These are phyloP conservation scores for Termitomyces bulborhizus DNA, from an alignment of 768 basidiomycete genomes.

Conservation along the genomic window DNA sequence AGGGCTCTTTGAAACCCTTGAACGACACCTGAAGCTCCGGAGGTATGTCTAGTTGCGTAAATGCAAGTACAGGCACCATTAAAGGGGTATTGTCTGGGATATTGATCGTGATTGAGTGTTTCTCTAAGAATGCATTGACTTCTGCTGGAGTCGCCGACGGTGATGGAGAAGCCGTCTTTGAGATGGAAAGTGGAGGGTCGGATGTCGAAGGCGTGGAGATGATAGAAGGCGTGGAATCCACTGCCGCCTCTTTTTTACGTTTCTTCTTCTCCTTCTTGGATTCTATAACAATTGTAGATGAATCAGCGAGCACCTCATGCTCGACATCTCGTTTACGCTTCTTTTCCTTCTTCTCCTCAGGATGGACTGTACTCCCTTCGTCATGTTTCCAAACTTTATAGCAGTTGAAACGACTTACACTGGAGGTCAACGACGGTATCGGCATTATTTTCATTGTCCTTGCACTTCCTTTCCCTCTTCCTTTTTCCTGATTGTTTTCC, in stretches of 20 bases:
- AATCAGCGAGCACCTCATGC: slow-evolving; percentile 12
- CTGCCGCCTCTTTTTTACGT: slow-evolving; percentile 27
- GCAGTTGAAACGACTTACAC: slow-evolving; percentile 14
- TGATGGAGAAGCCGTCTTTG: slow-evolving; percentile 13
- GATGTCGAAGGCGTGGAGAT: slow-evolving; percentile 12
- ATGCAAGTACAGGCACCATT: slow-evolving; percentile 65
- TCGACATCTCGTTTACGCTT: slow-evolving; percentile 35
- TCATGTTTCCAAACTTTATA: not conserved
- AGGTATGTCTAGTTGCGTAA: slow-evolving; percentile 67
- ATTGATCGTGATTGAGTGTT: slow-evolving; percentile 71
- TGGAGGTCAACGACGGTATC: slow-evolving; percentile 12
- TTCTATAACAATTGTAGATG: slow-evolving; percentile 11
- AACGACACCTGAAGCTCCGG: slow-evolving; percentile 57
- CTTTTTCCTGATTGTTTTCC: slow-evolving; percentile 12
- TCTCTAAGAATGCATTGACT: slow-evolving; percentile 57
- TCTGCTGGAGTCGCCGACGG: slow-evolving; percentile 27
- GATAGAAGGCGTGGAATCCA: slow-evolving; percentile 13
- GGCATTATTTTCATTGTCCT: slow-evolving; percentile 10
- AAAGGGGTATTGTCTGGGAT: slow-evolving; percentile 37
- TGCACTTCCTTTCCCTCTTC: slow-evolving; percentile 24
- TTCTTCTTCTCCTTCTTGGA: slow-evolving; percentile 40
- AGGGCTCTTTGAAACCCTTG: slow-evolving; percentile 74
- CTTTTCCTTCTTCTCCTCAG: slow-evolving; percentile 28
- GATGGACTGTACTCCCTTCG: not conserved
- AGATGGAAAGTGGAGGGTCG: slow-evolving; percentile 5